Percentiles rank a stretch among this genome's conserved stretches.
Conservation (phyloP, 164 flowering plant genomes). For the Magnolia changhungtana region DNA sequence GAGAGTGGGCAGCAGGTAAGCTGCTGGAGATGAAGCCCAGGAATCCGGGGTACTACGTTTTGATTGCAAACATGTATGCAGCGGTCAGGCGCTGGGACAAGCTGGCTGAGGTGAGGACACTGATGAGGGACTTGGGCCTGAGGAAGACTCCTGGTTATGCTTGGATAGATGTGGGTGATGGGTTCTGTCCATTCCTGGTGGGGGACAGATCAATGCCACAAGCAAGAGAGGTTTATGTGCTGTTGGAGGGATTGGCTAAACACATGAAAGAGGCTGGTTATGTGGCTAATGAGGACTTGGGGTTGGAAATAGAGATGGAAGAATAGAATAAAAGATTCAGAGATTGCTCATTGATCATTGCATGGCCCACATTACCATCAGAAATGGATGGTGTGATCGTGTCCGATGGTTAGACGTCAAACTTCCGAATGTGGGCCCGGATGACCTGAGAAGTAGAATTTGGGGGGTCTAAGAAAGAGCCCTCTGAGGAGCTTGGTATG, state of each 20-base stretch:
- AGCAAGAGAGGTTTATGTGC: slow-evolving; percentile 27
- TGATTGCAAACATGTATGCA: slow-evolving; percentile 62
- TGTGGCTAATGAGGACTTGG: slow-evolving; percentile 20
- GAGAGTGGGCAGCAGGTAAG: slow-evolving; percentile 59
- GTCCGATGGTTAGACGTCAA: not conserved
- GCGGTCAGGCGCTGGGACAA: slow-evolving; percentile 49
- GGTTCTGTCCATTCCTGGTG: slow-evolving; percentile 40
- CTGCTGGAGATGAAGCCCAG: slow-evolving; percentile 45
- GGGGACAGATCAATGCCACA: slow-evolving; percentile 39
- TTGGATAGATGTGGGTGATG: slow-evolving; percentile 47
- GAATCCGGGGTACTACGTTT: slow-evolving; percentile 50
- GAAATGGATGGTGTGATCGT: not conserved
- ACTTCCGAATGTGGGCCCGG: not conserved
- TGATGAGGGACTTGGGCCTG: slow-evolving; percentile 53
- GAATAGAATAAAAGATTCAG: not conserved
- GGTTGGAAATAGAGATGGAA: slow-evolving; percentile 16
- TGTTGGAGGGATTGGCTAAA: slow-evolving; percentile 40
- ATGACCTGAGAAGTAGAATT: not conserved
- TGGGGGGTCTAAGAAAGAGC: not conserved
- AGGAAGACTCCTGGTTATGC: slow-evolving; percentile 50
- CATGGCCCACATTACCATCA: not conserved
- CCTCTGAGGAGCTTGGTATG: not conserved
- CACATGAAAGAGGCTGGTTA: slow-evolving; percentile 42
- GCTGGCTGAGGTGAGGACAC: slow-evolving; percentile 44
- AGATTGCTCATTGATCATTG: not conserved